Evolutionary conservation across 176 grass and related monocot genomes (phyloP), one percentile per base, ranked within the genome.

Genomic region (Oryza brachyantha): DNA sequence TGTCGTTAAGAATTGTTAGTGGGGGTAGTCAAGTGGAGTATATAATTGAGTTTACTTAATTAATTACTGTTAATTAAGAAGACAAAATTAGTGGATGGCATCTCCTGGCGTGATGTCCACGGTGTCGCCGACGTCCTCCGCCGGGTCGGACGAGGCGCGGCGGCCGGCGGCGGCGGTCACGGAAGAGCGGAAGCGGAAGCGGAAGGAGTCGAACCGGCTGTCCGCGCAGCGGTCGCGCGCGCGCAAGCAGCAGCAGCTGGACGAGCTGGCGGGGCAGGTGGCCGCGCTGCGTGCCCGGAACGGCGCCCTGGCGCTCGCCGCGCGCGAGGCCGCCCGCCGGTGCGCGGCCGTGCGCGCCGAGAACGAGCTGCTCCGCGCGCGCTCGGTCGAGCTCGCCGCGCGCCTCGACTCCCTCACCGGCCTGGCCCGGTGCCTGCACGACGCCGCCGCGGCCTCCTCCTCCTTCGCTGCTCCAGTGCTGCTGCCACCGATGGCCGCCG

Each of bases 201-300:
- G 90, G 43, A 97, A 88, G 90, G 85, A 88, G 80, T 97, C 88
- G 58, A 97, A 97, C 93, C 72, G 90, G 34, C 83, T 90, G 5
- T 97, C 93, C 0, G 93, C 93, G 61, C 85, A 85, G 63, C 88
- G 93, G 25, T 97, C 93, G 13, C 88, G 93, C 35, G 76, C 64
- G 34, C 88, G 93, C 70, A 89, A 87, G 77, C 81, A 87, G 84
- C 75, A 63, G 64, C 85, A 97, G 66, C 73, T 87, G 29, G 83
- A 78, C 63, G 86, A 91, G 8, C 85, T 93, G 40, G 59, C 29
- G 32, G 74, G 57, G 28, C 83, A 88, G 77, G 85, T 74, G 72
- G 64, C 76, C 22, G 29, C 66, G 43, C 68, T 93, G 72, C 79
- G 67, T 14, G 70, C 75, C 75, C 62, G 68, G 67, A 93, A 90